Percentiles rank a stretch among this genome's conserved stretches.
Conservation (phyloP, 345 rosid species). For the Eucalyptus pauciflora region DNA sequence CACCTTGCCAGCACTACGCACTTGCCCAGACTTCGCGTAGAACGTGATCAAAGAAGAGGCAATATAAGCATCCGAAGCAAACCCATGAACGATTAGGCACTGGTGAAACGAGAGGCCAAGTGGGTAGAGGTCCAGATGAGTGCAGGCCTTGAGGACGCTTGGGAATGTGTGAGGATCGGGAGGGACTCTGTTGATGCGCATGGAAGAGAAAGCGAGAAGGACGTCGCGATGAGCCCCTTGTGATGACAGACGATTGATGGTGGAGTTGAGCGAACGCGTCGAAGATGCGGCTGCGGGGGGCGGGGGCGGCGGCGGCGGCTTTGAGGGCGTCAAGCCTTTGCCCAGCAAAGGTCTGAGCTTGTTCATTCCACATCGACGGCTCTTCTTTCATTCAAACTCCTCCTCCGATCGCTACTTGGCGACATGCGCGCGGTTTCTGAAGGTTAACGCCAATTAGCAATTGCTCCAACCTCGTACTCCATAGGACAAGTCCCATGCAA, state of each 20-base stretch:
- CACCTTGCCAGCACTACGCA: conserved; percentile 23
- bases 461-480: not conserved
- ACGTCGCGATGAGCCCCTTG: conserved; percentile 20
- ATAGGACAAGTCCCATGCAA: not conserved
- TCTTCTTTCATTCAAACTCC: not conserved
- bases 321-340: not conserved
- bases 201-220: conserved; percentile 16
- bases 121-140: conserved; percentile 22
- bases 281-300: conserved; percentile 6
- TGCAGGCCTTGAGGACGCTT: conserved; percentile 43
- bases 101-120: conserved; percentile 41
- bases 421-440: not conserved
- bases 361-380: conserved; percentile 2
- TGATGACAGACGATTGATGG: conserved; percentile 19
- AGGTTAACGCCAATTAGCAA: not conserved
- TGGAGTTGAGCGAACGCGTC: not conserved
- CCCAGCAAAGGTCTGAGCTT: conserved; percentile 2
- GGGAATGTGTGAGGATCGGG: conserved; percentile 37
- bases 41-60: conserved; percentile 40
- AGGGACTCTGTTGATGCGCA: conserved; percentile 12
- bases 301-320: not conserved
- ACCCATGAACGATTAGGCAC: conserved; percentile 25
- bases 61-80: conserved; percentile 35
- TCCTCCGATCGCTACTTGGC: not conserved
- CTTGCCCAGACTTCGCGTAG: conserved; percentile 16